Conservation (phyloP, 257 asterid species). For the Jaltomata sinuosa region DNA sequence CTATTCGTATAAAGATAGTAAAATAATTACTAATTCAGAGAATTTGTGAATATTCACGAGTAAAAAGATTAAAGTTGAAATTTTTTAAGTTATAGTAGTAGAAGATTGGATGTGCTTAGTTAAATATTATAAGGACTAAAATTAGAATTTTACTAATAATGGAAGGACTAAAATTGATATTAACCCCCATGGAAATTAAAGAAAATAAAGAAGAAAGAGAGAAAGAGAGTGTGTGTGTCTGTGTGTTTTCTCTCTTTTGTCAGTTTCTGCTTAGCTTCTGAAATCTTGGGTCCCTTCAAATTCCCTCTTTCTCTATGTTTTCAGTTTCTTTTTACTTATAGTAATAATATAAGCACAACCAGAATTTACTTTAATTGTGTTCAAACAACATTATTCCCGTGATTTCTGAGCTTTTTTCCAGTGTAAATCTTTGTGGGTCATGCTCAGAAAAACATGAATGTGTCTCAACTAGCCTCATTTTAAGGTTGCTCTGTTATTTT, state of each 20-base stretch:
- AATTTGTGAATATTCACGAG: no score
- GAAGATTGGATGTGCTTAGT: background rate
- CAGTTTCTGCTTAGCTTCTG: background rate
- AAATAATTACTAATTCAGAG: no score
- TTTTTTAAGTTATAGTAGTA: background rate
- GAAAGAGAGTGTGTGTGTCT: background rate
- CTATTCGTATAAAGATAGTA: no score
- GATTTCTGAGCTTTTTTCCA: background rate
- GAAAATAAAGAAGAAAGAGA: background rate
- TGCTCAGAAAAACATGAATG: background rate
- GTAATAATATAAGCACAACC: background rate
- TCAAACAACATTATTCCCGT: background rate
- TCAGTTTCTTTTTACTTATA: background rate
- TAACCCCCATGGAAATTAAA: background rate
- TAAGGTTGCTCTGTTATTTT: background rate
- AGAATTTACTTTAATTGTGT: background rate
- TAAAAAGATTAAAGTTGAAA: background rate
- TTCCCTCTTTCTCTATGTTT: background rate
- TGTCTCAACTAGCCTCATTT: background rate
- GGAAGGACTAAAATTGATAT: background rate
- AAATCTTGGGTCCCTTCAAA: background rate
- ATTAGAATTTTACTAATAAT: background rate
- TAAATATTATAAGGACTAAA: background rate
- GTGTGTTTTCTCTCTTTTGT: background rate
- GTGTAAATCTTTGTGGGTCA: background rate